phyloP scores from a whole-genome alignment of 805 yeast genomes.

The Metschnikowia peoriensis region DNA sequence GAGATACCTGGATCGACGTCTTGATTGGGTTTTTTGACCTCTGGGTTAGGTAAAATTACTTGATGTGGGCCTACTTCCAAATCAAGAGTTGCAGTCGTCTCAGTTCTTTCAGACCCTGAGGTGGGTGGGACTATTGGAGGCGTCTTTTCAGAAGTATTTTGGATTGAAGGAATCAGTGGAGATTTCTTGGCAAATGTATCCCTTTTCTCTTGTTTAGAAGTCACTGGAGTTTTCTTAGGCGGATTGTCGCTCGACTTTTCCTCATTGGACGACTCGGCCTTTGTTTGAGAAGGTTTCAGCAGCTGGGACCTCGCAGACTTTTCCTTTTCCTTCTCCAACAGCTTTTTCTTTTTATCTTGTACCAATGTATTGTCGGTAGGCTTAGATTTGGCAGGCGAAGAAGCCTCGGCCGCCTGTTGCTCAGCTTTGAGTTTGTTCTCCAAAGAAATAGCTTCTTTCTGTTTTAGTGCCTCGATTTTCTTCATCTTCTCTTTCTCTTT shows the following conservation, averaged over 20 bases:
- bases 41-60: background rate
- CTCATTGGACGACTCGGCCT: background rate
- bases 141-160: background rate
- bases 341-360: background rate
- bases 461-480: slow-evolving; percentile 32
- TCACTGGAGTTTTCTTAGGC: background rate
- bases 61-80: background rate
- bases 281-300: background rate
- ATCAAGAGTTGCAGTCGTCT: background rate
- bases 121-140: background rate
- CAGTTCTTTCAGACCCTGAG: background rate
- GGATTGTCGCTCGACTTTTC: background rate
- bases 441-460: slow-evolving; percentile 12
- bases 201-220: background rate
- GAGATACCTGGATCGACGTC: background rate
- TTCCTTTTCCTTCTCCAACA: background rate
- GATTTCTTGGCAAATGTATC: background rate
- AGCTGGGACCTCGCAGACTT: background rate
- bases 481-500: slow-evolving; percentile 51
- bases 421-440: slow-evolving; percentile 6
- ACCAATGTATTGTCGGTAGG: background rate
- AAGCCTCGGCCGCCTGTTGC: background rate
- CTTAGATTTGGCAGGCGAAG: background rate
- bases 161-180: background rate
- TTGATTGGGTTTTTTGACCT: background rate